A percentile compares a stretch with the other conserved stretches of the same genome.
Conservation (phyloP, 345 rosid genomes). For the Sonneratia alba region DNA sequence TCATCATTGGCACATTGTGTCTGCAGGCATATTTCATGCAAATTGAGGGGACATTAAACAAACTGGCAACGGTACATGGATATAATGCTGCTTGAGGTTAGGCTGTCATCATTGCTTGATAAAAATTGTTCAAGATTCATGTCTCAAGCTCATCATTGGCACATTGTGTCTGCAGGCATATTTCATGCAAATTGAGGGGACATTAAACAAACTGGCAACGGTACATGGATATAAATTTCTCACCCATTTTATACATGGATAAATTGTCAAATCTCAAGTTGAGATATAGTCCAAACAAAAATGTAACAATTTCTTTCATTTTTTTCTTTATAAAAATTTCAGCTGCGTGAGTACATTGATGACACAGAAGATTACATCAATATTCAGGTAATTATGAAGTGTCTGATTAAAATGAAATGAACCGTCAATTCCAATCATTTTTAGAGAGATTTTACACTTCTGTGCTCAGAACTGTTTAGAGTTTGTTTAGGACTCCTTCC, state of each 20-base stretch:
- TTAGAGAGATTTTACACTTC: too few relatives aligned
- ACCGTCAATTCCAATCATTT: neutral
- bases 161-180: conserved; percentile 37
- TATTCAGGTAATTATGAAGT: conserved; percentile 35
- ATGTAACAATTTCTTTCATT: neutral
- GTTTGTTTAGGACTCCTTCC: too few relatives aligned
- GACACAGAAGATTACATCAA: conserved; percentile 76
- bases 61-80: conserved; percentile 36
- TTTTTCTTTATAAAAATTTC: conserved; percentile 7
- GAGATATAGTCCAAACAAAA: neutral
- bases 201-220: conserved; percentile 45
- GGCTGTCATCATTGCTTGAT: neutral
- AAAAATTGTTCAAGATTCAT: neutral
- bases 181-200: conserved; percentile 48
- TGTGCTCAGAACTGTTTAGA: too few relatives aligned
- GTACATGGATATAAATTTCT: conserved; percentile 16
- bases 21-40: conserved; percentile 59
- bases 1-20: neutral
- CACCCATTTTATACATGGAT: neutral
- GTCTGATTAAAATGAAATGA: neutral
- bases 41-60: conserved; percentile 46
- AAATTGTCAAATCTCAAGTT: neutral
- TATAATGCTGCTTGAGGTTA: conserved; percentile 35
- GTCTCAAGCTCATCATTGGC: neutral
- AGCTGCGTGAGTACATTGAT: conserved; percentile 74